Evolutionary conservation across 805 yeast genomes (phyloP).

Genomic region (Kuraishia ogatae): DNA sequence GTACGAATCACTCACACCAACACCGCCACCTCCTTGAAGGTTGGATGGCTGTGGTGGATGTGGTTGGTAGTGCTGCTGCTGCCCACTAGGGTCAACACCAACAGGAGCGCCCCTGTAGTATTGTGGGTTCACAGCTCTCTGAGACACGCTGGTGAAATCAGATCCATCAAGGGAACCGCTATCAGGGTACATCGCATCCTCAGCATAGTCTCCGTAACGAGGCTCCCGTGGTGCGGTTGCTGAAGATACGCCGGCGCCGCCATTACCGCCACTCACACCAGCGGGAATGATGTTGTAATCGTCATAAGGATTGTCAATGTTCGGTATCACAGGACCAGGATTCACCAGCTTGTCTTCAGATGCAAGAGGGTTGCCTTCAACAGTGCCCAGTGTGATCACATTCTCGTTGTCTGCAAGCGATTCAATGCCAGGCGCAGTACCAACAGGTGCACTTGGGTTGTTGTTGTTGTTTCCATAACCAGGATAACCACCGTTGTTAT

Average conservation of each 20-base stretch:
- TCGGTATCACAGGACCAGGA: conserved; percentile 7
- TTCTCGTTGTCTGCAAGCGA: not conserved
- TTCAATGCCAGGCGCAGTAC: not conserved
- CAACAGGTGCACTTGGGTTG: not conserved
- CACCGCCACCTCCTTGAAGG: not conserved
- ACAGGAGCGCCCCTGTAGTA: conserved; percentile 30
- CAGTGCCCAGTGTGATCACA: not conserved
- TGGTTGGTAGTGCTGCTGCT: not conserved
- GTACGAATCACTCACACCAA: conserved; percentile 3
- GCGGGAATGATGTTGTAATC: not conserved
- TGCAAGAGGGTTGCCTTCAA: not conserved
- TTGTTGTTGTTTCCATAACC: not conserved
- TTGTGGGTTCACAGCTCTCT: conserved; percentile 60
- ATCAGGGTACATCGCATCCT: conserved; percentile 2
- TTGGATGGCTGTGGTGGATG: not conserved
- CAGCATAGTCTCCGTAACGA: not conserved
- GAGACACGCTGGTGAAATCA: conserved; percentile 72
- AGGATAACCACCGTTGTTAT: not conserved
- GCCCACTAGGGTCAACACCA: conserved; percentile 15
- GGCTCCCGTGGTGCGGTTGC: not conserved
- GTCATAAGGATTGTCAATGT: conserved; percentile 7
- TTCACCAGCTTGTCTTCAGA: not conserved
- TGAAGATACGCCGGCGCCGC: not conserved
- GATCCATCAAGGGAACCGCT: conserved; percentile 32
- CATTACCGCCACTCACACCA: conserved; percentile 5